Base-by-base conservation (phyloP, 2,329 filamentous ascomycete genomes). In the Aureobasidium sp. region DNA sequence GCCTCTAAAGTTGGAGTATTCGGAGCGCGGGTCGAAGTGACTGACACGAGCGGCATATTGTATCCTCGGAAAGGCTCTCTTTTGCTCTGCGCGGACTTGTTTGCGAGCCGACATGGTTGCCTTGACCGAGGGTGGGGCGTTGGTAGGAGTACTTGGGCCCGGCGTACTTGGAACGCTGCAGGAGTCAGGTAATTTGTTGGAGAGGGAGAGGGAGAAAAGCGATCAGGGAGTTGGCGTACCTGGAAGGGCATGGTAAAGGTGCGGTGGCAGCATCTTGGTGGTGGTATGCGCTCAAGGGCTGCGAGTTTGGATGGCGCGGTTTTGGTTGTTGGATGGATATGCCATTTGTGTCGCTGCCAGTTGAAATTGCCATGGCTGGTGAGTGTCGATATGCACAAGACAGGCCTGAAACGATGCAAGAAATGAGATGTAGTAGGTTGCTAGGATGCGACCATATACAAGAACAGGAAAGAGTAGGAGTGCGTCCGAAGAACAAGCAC, bases 1-100 rank as follows among this genome's bases (percentile, higher is more conserved):
- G 71, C 94, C 94, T 69, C 91, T 86, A 73, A 99, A 99, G 75
- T 99, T 91, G 70, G 86, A 86, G 73, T 97, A 92, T 70, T 96
- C 91, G 74, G 90, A 96, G 54, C 85, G 82, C 0, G 92, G 91
- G 71, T 99, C 94, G 72, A 99, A 96, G 76, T 99, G 93, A 19
- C 93, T 97, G 24, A 97, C 87, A 62, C 94, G 88, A 64, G 89
- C 87, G 44, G 90, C 84, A 77, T 93, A 99, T 70, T 96, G 90
- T 71, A 96, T 91, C 24, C 90, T 94, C 24, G 95, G 93, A 73
- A 97, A 99, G 62, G 87, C 87, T 62, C 87, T 87, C 66, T 88
- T 86, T 68, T 91, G 88, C 73, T 91, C 85, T 22, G 65, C 67
- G 70, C 91, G 88, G 56, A 88, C 85, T 69, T 93, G 88, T 72